Evolutionary conservation across 495 filamentous ascomycete genomes (phyloP), one percentile per base, ranked within the genome.

Genomic region (Trichocladium antarcticum): DNA sequence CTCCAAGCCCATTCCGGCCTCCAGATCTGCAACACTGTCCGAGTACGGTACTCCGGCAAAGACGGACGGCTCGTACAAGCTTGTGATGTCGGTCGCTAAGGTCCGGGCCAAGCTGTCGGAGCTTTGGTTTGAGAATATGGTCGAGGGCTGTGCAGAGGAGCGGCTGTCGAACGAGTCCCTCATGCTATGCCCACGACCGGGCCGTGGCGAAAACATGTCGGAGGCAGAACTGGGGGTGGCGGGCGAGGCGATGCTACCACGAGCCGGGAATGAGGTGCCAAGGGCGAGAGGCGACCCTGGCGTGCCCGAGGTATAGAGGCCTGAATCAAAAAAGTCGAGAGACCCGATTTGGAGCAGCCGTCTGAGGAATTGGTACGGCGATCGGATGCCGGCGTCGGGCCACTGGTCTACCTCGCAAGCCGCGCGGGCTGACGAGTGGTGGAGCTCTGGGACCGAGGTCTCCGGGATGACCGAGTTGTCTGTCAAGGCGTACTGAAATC

Each of bases 271-370:
- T 12, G 34, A 45, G 6, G 42, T 36, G n/a, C 19, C 37, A 3
- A 51, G n/a, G 5, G 27, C 5, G 22, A 36, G 9, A 1, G 49
- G 49, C 0, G 49, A 51, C 10, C 31, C 40, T 2, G 21, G 10
- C 16, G 17, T 24, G 0, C 20, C 29, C 2, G 29, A 17, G 6
- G 28, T 14, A 6, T 40, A 36, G 11, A 21, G 36, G 17, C 27
- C 48, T 22, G 35, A 49, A 9, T 42, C 39, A 10, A 50, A 57
- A 28, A 64, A 64, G 44, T 64, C 61, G 14, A 61, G 50, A 1
- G 59, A 62, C 15, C 61, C 61, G 29, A 64, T 64, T 37, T 64
- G 58, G 2, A 64, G 42, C 29, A 59, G 31, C 5, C 51, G 50
- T 10, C 58, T 15, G 7, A 64, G 61, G 27, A 61, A 64, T 24